Conservation (phyloP, 768 basidiomycete species). For the Pholiota molesta region DNA sequence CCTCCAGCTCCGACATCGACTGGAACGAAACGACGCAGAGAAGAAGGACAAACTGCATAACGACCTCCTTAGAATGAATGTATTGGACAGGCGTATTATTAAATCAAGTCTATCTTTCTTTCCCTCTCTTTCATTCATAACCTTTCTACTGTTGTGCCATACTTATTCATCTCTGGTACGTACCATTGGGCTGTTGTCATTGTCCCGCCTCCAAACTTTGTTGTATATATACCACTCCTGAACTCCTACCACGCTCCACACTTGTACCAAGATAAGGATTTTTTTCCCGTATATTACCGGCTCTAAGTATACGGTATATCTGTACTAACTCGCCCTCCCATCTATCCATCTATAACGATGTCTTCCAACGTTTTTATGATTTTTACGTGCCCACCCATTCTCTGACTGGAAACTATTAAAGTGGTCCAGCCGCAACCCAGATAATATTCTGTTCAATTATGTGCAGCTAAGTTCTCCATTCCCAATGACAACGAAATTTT, state of each 20-base stretch:
- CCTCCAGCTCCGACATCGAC: conserved; percentile 17
- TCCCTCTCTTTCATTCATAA: neutral
- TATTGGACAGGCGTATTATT: conserved; percentile 7
- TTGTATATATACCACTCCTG: neutral
- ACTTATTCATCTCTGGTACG: conserved; percentile 3
- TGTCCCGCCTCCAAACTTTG: neutral
- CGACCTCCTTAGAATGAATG: neutral
- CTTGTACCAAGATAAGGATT: conserved; percentile 2
- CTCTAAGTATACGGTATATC: conserved; percentile 1
- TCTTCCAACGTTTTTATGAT: neutral
- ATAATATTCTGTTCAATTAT: too few relatives aligned
- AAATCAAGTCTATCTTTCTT: conserved; percentile 9
- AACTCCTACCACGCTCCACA: neutral
- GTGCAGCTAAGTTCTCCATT: too few relatives aligned
- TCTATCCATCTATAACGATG: neutral
- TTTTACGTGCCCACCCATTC: neutral
- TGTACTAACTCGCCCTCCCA: neutral
- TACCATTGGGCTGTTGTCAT: conserved; percentile 1
- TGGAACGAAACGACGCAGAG: conserved; percentile 37
- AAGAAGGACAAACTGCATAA: conserved; percentile 29
- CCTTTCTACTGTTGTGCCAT: neutral
- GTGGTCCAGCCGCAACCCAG: too few relatives aligned
- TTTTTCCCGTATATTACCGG: neutral
- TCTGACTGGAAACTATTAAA: too few relatives aligned
- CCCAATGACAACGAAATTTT: too few relatives aligned